Evolutionary conservation across 306 rosid genomes (phyloP).

Genomic region (Pterocarpus santalinus): DNA sequence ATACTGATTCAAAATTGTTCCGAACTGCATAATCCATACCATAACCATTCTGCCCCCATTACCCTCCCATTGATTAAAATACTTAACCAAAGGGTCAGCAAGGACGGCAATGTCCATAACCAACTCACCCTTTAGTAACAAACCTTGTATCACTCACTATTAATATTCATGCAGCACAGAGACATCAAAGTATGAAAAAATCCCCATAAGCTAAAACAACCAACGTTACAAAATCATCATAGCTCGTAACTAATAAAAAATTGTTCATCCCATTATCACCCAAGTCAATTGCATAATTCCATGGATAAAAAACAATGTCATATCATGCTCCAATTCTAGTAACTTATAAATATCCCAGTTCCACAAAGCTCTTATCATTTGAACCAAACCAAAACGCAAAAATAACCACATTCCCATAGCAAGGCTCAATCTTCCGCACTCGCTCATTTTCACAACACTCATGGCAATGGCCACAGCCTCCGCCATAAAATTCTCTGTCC

Average conservation of each 20-base stretch:
- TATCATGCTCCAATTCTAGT: neutral
- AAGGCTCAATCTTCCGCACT: neutral
- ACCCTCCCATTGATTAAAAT: neutral
- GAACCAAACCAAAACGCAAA: neutral
- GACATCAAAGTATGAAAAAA: neutral
- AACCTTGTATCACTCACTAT: neutral
- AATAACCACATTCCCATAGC: neutral
- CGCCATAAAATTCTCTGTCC: neutral
- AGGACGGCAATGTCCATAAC: constrained; percentile 44
- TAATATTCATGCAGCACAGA: neutral
- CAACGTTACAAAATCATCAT: too few species aligned
- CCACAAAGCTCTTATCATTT: neutral
- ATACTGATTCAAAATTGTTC: neutral
- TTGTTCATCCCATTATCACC: neutral
- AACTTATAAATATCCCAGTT: neutral
- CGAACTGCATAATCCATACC: neutral
- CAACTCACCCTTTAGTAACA: neutral
- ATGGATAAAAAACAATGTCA: neutral
- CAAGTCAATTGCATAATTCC: neutral
- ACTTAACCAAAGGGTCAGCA: neutral
- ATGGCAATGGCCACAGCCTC: neutral
- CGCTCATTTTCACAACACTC: constrained; percentile 4
- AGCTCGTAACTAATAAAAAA: neutral
- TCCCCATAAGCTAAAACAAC: too few species aligned
- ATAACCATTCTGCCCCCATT: neutral